Evolutionary conservation across 306 rosid genomes (phyloP).

Genomic region (Lithocarpus polystachyus): DNA sequence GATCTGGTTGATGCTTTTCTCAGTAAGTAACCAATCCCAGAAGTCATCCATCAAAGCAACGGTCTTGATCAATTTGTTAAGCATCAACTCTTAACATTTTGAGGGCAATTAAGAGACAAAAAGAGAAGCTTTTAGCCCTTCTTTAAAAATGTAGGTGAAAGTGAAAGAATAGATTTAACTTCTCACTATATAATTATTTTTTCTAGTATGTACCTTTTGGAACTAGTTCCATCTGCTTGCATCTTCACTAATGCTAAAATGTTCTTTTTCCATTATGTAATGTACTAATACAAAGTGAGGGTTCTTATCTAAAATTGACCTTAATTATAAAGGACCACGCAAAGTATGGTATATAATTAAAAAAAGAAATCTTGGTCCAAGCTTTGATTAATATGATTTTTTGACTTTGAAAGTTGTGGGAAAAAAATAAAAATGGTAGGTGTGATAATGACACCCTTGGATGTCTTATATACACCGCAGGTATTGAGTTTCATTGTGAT

Average conservation of each 20-base stretch:
- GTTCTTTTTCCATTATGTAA: too few relatives aligned
- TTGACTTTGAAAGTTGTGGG: too few relatives aligned
- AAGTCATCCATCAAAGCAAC: conserved; percentile 1
- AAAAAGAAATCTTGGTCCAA: background rate
- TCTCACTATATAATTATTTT: background rate
- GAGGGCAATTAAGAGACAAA: conserved; percentile 5
- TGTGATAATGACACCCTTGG: background rate
- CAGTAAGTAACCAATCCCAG: conserved; percentile 3
- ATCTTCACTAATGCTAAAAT: background rate
- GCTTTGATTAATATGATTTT: background rate
- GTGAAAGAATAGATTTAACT: conserved; percentile 10
- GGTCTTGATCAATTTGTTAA: conserved; percentile 1
- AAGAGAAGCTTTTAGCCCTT: background rate
- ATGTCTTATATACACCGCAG: background rate
- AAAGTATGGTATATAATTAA: background rate
- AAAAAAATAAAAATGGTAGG: background rate
- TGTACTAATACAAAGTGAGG: background rate
- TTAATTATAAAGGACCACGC: background rate
- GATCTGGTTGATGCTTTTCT: conserved; percentile 14
- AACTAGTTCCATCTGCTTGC: background rate
- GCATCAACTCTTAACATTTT: background rate
- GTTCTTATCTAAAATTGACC: background rate
- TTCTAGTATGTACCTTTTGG: background rate
- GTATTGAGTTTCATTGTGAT: background rate
- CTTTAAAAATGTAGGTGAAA: conserved; percentile 7